Evolutionary conservation across 1,139 yeast species (phyloP).

Genomic region (Ogataea hybrid): DNA sequence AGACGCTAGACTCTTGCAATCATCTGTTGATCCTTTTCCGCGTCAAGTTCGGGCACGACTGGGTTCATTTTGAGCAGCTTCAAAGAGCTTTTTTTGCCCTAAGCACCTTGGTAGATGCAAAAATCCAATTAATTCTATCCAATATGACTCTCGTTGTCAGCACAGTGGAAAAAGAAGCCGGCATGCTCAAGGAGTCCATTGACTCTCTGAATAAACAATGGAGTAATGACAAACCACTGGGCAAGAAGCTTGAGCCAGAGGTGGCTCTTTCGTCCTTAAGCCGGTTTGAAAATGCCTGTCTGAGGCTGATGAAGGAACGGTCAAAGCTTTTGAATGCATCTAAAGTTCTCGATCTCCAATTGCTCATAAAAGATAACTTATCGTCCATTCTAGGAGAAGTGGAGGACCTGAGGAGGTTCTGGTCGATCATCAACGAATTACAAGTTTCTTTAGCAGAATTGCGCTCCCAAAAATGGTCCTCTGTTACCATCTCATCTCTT

Average conservation of each 20-base stretch:
- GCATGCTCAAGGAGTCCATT: not conserved
- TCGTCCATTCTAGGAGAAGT: slow-evolving; percentile 47
- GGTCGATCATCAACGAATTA: slow-evolving; percentile 60
- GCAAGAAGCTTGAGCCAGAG: slow-evolving; percentile 44
- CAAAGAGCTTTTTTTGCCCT: slow-evolving; percentile 50
- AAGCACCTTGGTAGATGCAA: slow-evolving; percentile 40
- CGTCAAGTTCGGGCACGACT: slow-evolving; percentile 48
- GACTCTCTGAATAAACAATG: slow-evolving; percentile 35
- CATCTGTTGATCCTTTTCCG: slow-evolving; percentile 43
- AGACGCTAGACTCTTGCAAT: slow-evolving; percentile 42
- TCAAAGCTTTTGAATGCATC: slow-evolving; percentile 43
- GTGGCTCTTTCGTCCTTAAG: slow-evolving; percentile 49
- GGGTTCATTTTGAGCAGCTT: slow-evolving; percentile 67
- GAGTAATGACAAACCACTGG: slow-evolving; percentile 49
- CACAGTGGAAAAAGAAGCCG: slow-evolving; percentile 11
- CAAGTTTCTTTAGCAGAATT: slow-evolving; percentile 39
- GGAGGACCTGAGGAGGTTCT: slow-evolving; percentile 56
- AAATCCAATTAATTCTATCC: slow-evolving; percentile 27
- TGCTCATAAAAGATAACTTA: slow-evolving; percentile 34
- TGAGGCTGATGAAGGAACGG: slow-evolving; percentile 25
- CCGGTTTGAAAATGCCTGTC: slow-evolving; percentile 39
- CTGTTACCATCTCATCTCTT: slow-evolving; percentile 46
- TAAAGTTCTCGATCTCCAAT: slow-evolving; percentile 39
- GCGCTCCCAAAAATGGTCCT: slow-evolving; percentile 48
- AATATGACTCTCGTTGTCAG: slow-evolving; percentile 35